A percentile compares a stretch with the other conserved stretches of the same genome.
Conservation (phyloP, 768 basidiomycete genomes). For the Lentinula raphanica region DNA sequence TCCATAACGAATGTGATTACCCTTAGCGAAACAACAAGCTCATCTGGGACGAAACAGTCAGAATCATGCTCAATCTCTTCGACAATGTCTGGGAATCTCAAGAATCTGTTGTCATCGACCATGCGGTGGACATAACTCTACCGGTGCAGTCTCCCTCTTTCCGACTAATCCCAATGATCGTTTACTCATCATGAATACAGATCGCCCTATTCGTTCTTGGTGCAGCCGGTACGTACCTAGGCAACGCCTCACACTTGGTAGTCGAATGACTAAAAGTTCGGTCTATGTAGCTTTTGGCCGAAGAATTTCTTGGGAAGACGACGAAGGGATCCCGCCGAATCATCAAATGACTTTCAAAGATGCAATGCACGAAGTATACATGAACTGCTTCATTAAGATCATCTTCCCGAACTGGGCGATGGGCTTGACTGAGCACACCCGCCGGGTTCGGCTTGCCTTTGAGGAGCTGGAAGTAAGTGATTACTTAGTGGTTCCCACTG, state of each 20-base stretch:
- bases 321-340: constrained; percentile 26
- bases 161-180: neutral
- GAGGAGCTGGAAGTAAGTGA: constrained; percentile 37
- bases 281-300: constrained; percentile 2
- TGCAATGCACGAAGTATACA: constrained; percentile 40
- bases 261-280: neutral
- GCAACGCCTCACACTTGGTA: neutral
- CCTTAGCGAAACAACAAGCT: constrained; percentile 45
- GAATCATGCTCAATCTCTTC: constrained; percentile 38
- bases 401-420: constrained; percentile 35
- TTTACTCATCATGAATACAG: neutral
- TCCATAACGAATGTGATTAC: too few species aligned
- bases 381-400: constrained; percentile 30
- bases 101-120: constrained; percentile 34
- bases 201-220: constrained; percentile 5
- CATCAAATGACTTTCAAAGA: constrained; percentile 45
- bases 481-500: neutral
- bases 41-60: constrained; percentile 42
- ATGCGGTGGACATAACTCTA: constrained; percentile 47
- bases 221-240: constrained; percentile 43
- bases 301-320: constrained; percentile 3
- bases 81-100: constrained; percentile 41
- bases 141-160: constrained; percentile 35
- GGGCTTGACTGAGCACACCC: constrained; percentile 27
- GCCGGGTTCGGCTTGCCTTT: constrained; percentile 30